phyloP scores from a whole-genome alignment of 495 filamentous ascomycete genomes.

The Penicillium arizonense region DNA sequence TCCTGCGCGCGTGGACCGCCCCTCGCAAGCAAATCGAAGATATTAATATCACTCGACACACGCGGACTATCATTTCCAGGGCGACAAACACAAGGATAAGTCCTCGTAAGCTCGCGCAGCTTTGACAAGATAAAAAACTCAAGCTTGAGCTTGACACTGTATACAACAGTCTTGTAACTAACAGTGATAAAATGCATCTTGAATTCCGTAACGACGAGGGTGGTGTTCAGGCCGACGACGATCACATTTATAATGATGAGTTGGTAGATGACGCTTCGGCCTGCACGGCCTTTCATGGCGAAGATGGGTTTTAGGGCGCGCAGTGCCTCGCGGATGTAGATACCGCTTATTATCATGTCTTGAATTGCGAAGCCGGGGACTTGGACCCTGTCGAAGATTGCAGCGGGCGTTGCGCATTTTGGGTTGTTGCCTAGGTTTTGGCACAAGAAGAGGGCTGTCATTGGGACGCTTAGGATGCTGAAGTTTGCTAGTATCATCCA shows the following conservation, averaged over 20 bases:
- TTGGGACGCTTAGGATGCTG: constrained; percentile 45
- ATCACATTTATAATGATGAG: constrained; percentile 52
- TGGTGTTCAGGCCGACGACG: constrained; percentile 48
- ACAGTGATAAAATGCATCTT: constrained; percentile 43
- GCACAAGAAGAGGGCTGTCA: constrained; percentile 48
- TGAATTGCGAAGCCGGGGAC: constrained; percentile 54
- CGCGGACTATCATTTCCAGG: background rate
- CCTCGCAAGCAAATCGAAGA: constrained; percentile 12
- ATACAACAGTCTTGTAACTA: constrained; percentile 50
- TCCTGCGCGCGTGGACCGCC: background rate
- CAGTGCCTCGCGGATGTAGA: constrained; percentile 54
- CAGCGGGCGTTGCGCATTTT: constrained; percentile 27
- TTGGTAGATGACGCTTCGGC: constrained; percentile 40
- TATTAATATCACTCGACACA: constrained; percentile 16
- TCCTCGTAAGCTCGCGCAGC: constrained; percentile 16
- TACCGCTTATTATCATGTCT: constrained; percentile 52
- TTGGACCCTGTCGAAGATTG: constrained; percentile 54
- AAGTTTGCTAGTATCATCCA: constrained; percentile 56
- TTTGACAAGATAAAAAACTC: constrained; percentile 52
- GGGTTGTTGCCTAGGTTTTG: constrained; percentile 14
- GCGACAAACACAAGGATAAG: constrained; percentile 10
- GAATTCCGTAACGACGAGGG: constrained; percentile 51
- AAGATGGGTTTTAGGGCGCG: constrained; percentile 18
- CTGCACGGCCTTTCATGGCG: constrained; percentile 29
- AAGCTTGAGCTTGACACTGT: constrained; percentile 61